A percentile compares a stretch with the other conserved stretches of the same genome.
Evolutionary conservation across 768 basidiomycete species (phyloP).

Genomic region (Xerocomellus chrysenteron): DNA sequence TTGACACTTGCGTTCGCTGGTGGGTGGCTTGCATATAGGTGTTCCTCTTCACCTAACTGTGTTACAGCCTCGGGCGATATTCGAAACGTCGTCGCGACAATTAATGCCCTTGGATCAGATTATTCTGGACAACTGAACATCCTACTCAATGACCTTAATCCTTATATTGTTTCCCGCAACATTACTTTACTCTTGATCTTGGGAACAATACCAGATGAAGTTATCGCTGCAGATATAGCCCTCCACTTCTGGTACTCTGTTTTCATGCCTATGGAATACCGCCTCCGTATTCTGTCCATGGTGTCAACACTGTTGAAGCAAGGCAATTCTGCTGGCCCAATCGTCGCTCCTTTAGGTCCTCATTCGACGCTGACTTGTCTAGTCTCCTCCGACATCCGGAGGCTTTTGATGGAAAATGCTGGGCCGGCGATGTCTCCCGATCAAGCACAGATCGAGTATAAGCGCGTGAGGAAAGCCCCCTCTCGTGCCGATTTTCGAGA

Average conservation of each 20-base stretch:
- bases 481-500: slow-evolving; percentile 43
- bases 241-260: slow-evolving; percentile 51
- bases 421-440: slow-evolving; percentile 17
- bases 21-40: background rate
- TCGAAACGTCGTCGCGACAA: slow-evolving; percentile 41
- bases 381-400: slow-evolving; percentile 2
- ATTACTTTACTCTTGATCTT: slow-evolving; percentile 43
- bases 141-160: slow-evolving; percentile 41
- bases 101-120: slow-evolving; percentile 42
- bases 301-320: slow-evolving; percentile 20
- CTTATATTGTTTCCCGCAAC: slow-evolving; percentile 38
- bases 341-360: slow-evolving; percentile 8
- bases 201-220: slow-evolving; percentile 32
- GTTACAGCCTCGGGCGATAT: slow-evolving; percentile 49
- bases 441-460: slow-evolving; percentile 33
- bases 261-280: slow-evolving; percentile 38
- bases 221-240: slow-evolving; percentile 41
- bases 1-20: slow-evolving; percentile 28
- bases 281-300: slow-evolving; percentile 16
- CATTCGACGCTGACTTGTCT: slow-evolving; percentile 19
- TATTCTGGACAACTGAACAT: slow-evolving; percentile 41
- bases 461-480: slow-evolving; percentile 36
- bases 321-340: background rate
- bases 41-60: background rate
- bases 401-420: slow-evolving; percentile 16